Evolutionary conservation across 176 grass and related monocot genomes (phyloP), one percentile per base, ranked within the genome.

Genomic region (Zizania latifolia): DNA sequence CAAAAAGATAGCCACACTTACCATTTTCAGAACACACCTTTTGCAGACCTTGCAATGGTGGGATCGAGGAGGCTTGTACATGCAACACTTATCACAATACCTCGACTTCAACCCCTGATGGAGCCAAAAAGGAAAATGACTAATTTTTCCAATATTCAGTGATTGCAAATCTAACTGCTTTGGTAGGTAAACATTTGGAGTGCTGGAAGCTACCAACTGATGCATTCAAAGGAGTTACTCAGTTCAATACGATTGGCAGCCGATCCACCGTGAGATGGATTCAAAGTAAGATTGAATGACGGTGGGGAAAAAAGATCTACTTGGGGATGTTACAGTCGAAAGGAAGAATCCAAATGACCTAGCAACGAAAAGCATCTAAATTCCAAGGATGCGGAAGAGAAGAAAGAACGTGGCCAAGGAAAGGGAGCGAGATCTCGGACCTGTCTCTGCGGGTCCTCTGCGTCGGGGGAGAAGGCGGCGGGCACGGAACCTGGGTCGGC

Each of bases 1-100:
- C n/a, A n/a, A 48, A 81, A 58, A 0, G 32, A 43, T 38, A 65
- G 67, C 16, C 10, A 0, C 68, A 85, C 85, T 15, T 94, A 94
- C 95, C 95, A 99, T 94, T 90, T 99, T 94, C 37, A 99, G 79
- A 58, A 99, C 84, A 72, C 92, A 99, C 78, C 89, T 92, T 83
- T 92, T 92, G 86, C 95, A 92, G 56, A 92, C 84, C 70, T 84
- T 88, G 55, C 95, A 99, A 50, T 94, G 91, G 73, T 94, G 95
- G 51, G 91, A 55, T 63, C 95, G 83, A 76, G 86, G 79, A 81
- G 95, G 91, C 64, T 99, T 99, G 57, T 84, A 86, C 62, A 80
- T 82, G 65, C 82, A 83, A 58, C 95, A 99, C 59, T 99, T 99
- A 41, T 92, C 92, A 65, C 95, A 99, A 34, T 91, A 90, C 76